Evolutionary conservation across 768 basidiomycete genomes (phyloP), one percentile per base, ranked within the genome.

Genomic region (Boletus edulis): DNA sequence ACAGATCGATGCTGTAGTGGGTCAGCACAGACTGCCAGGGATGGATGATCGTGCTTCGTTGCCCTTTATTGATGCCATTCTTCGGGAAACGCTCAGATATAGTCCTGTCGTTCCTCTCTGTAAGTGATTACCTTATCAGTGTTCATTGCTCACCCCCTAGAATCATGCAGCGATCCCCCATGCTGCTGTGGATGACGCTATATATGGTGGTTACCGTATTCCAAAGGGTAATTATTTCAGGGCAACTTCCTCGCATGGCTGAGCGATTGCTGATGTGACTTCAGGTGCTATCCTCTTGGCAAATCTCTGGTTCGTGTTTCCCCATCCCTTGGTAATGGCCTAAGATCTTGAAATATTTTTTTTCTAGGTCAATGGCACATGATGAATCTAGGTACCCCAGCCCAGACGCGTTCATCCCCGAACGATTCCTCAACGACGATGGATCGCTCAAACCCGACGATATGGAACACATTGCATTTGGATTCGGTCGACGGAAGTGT

Each of bases 151-250:
- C 11, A 43, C 14, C 42, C 9, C 20, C 12, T 24, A 15, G 9
- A 27, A 42, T 24, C 20, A 11, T 15, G 22, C 41, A 42, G 13
- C 41, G 6, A 17, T 42, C 12, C 41, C 41, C 5, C 41, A 42
- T 42, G 11, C 41, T 42, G 14, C 41, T 18, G 13, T 42, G 43
- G 15, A 29, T 17, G 43, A 44, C 14, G 27, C 27, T 14, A 11
- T 29, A 24, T 44, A 44, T 29, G 60, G 65, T 32, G 74, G 76
- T 13, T 78, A 78, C 51, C 65, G 76, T 8, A 85, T 85, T 45
- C 83, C 83, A 7, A 73, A 74, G 52, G 60, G 60, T 61, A 15
- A 31, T 9, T 49, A 18, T 11, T 35, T 8, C 0, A 15, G 2
- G 2, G 3, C 7, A 20, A 7, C 0, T 41, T 39, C 1, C 18